Percentiles rank a stretch among this genome's conserved stretches.
phyloP scores from a whole-genome alignment of 2,329 filamentous ascomycete species.

The Botrytis deweyae region DNA sequence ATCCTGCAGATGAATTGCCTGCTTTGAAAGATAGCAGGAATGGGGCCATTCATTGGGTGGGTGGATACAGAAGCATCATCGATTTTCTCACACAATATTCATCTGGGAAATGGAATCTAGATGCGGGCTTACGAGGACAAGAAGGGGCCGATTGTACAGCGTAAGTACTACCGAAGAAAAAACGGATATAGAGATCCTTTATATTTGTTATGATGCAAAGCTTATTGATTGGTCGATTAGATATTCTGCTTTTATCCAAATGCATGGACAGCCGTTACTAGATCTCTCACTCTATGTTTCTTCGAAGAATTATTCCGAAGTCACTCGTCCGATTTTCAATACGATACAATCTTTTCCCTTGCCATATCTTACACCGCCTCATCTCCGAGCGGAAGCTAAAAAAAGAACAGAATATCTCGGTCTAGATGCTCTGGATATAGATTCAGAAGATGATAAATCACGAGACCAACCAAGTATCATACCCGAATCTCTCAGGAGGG shows the following conservation, averaged over 20 bases:
- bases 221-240: slow-evolving; percentile 38
- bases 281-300: slow-evolving; percentile 89
- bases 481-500: slow-evolving; percentile 37
- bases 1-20: slow-evolving; percentile 52
- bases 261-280: slow-evolving; percentile 73
- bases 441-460: slow-evolving; percentile 44
- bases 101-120: slow-evolving; percentile 49
- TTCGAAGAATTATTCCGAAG: slow-evolving; percentile 77
- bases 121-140: slow-evolving; percentile 44
- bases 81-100: slow-evolving; percentile 47
- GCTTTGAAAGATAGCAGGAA: slow-evolving; percentile 54
- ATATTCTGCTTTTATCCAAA: slow-evolving; percentile 67
- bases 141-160: slow-evolving; percentile 50
- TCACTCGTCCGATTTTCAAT: slow-evolving; percentile 79
- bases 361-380: slow-evolving; percentile 80
- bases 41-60: slow-evolving; percentile 44
- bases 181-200: background rate
- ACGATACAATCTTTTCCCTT: slow-evolving; percentile 79
- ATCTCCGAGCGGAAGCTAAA: slow-evolving; percentile 68
- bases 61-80: slow-evolving; percentile 54
- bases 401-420: slow-evolving; percentile 68
- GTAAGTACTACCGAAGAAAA: slow-evolving; percentile 40
- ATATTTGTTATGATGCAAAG: background rate
- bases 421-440: slow-evolving; percentile 65
- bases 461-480: slow-evolving; percentile 39